Evolutionary conservation across 352 stramenopile species (phyloP), one percentile per base, ranked within the genome.

Genomic region (Halophytophthora polymorphica): DNA sequence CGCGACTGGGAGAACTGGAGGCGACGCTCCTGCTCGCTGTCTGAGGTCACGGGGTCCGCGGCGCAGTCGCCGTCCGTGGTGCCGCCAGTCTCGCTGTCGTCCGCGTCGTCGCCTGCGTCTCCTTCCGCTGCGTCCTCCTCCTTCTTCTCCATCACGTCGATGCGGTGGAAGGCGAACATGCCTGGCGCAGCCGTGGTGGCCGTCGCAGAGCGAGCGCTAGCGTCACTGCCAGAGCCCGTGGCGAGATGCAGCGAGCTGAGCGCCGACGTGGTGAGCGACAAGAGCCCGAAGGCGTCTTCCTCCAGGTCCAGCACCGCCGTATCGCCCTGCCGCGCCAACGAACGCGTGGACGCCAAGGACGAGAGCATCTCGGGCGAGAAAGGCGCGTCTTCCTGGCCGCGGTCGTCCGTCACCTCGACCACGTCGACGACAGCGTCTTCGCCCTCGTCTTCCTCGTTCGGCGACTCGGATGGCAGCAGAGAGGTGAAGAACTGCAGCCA

Each of bases 121-220:
- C n/a, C 64, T 15, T 63, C 59, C 38, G 69, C 56, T n/a, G 50
- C 53, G 2, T 49, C 43, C 11, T 70, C 25, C 42, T 57, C 57
- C 8, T 54, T 50, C 18, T 36, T 45, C 31, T 72, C 61, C 6
- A 19, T 21, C 12, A 80, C 50, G 29, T 78, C 73, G 45, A 83
- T 75, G 28, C 75, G 73, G 25, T 77, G 60, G 47, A 84, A 79
- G 1, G 66, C 44, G 38, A 77, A 84, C 51, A 84, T 46, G 0
- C 73, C 73, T 6, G 71, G 71, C 4, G 53, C 52, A 37, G 56
- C 49, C 40, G 46, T 61, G 13, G 6, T 60, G 10, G 40, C 38
- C 8, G 42, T 58, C 10, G 36, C 44, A 7, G 50, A 39, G 42
- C 17, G 56, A 39, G 17, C 36, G n/a, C n/a, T n/a, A n/a, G n/a